These are phyloP conservation scores for Hypoxylon sp. DNA, from an alignment of 2,329 filamentous ascomycete genomes.

Conservation along the genomic window DNA sequence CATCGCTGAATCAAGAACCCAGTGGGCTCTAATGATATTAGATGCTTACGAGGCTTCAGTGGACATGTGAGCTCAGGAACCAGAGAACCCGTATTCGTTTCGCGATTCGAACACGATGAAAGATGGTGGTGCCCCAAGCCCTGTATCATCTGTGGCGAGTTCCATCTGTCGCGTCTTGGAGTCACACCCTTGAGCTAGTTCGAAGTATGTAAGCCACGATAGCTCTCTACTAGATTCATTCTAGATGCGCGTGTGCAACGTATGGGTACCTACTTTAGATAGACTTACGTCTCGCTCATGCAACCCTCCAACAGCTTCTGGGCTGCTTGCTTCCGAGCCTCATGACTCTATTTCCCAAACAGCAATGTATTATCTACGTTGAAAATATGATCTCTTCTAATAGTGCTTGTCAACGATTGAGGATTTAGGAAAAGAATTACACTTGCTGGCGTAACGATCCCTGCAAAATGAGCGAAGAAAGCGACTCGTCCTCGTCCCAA, in stretches of 20 bases:
- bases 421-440: background rate
- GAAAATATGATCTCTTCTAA: background rate
- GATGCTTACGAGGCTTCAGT: background rate
- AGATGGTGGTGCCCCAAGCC: background rate
- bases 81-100: slow-evolving; percentile 16
- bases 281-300: background rate
- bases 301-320: background rate
- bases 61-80: slow-evolving; percentile 1
- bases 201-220: background rate
- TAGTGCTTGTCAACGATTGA: background rate
- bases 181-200: background rate
- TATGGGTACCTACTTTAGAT: background rate
- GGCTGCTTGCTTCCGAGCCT: background rate
- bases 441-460: background rate
- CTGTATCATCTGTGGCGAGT: background rate
- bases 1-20: background rate
- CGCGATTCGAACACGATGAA: background rate
- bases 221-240: background rate
- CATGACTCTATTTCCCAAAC: background rate
- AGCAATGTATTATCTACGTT: background rate
- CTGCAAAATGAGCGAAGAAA: background rate
- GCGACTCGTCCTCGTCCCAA: background rate
- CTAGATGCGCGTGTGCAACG: background rate
- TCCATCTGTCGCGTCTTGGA: background rate
- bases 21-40: slow-evolving; percentile 1